Conservation (phyloP, 805 yeast genomes). For the Starmera amethionina region DNA sequence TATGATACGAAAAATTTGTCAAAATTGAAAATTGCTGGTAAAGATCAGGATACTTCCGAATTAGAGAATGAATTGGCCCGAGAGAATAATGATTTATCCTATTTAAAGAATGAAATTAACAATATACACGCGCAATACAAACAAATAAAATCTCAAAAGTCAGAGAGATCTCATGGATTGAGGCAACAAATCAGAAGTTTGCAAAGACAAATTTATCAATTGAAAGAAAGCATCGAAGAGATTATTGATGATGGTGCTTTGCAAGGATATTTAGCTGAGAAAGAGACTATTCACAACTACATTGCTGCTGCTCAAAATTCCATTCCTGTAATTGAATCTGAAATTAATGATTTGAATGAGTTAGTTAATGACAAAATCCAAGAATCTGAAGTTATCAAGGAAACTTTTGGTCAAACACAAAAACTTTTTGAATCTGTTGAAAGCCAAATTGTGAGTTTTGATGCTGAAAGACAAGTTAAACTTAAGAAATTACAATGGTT, state of each 20-base stretch:
- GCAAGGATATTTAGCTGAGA: neutral
- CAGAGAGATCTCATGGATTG: constrained; percentile 3
- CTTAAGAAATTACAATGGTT: constrained; percentile 9
- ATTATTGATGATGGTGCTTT: neutral
- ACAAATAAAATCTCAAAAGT: constrained; percentile 6
- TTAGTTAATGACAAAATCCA: constrained; percentile 12
- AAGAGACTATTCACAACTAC: neutral
- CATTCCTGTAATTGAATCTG: constrained; percentile 15
- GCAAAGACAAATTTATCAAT: constrained; percentile 20
- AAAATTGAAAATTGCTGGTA: constrained; percentile 7
- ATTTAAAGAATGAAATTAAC: constrained; percentile 3
- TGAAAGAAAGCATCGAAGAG: neutral
- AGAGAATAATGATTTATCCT: constrained; percentile 12
- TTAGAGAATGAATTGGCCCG: constrained; percentile 8
- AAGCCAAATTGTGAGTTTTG: constrained; percentile 2
- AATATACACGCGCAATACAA: constrained; percentile 2
- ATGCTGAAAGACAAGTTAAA: constrained; percentile 6
- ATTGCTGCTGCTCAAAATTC: constrained; percentile 10
- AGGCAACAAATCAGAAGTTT: constrained; percentile 10
- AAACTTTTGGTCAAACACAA: constrained; percentile 15
- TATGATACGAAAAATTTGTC: constrained; percentile 18
- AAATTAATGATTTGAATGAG: constrained; percentile 12
- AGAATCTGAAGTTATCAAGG: constrained; percentile 10
- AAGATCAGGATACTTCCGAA: constrained; percentile 8
- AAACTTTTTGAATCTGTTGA: constrained; percentile 10